These are phyloP conservation scores for Sugiyamaella lignohabitans DNA, from an alignment of 805 yeast species.

Conservation along the genomic window DNA sequence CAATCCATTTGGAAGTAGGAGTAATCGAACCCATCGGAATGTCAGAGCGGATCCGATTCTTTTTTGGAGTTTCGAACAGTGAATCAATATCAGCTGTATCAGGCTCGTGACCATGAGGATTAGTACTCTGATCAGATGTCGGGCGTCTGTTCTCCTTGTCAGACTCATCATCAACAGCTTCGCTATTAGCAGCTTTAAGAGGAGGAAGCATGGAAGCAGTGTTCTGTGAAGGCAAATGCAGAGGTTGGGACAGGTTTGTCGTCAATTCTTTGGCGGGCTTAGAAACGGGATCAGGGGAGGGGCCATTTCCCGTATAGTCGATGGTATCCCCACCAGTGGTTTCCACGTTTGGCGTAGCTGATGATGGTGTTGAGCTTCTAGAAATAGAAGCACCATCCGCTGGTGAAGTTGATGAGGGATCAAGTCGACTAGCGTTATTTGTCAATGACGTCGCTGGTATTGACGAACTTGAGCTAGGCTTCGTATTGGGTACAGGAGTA, in stretches of 20 bases:
- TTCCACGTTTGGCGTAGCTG: background rate
- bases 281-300: too few relatives aligned
- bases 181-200: background rate
- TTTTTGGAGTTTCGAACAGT: slow-evolving; percentile 15
- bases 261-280: too few relatives aligned
- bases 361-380: background rate
- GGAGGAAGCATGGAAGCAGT: too few relatives aligned
- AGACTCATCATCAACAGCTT: slow-evolving; percentile 1
- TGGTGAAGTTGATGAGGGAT: slow-evolving; percentile 1
- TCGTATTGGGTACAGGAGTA: background rate
- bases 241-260: too few relatives aligned
- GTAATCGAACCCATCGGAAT: slow-evolving; percentile 6
- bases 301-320: too few relatives aligned
- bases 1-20: slow-evolving; percentile 16
- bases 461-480: background rate
- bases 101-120: background rate
- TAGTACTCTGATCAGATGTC: background rate
- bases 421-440: too few relatives aligned
- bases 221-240: too few relatives aligned
- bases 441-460: background rate
- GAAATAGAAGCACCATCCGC: too few relatives aligned
- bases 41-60: background rate
- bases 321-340: background rate
- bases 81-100: slow-evolving; percentile 11
- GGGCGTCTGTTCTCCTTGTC: slow-evolving; percentile 19